phyloP scores from a whole-genome alignment of 176 grass and related monocot genomes.

The Echinochloa phyllopogon region DNA sequence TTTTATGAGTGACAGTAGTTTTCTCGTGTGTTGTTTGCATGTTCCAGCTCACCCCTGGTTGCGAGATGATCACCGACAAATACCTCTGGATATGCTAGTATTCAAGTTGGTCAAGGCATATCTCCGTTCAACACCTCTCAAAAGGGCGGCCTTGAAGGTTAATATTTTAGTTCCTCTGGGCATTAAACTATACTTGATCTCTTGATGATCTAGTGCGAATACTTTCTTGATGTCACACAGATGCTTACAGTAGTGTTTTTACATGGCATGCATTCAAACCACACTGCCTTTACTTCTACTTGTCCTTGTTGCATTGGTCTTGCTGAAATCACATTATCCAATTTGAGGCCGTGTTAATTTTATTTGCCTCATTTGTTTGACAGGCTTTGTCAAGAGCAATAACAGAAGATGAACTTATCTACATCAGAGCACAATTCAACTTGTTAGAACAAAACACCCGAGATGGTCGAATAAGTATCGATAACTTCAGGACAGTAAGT shows the following conservation, averaged over 20 bases:
- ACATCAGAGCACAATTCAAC: conserved; percentile 83
- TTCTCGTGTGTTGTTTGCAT: conserved; percentile 35
- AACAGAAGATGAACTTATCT: conserved; percentile 93
- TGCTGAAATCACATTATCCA: not conserved
- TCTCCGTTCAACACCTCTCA: conserved; percentile 84
- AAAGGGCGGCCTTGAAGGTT: conserved; percentile 94
- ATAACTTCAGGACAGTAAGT: conserved; percentile 91
- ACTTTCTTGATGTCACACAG: conserved; percentile 5
- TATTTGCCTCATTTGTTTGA: conserved; percentile 21
- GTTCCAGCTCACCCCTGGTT: conserved; percentile 89
- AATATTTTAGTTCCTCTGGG: conserved; percentile 34
- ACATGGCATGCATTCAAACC: conserved; percentile 28
- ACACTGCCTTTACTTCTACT: not conserved
- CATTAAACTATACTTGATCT: not conserved
- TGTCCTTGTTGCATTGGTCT: not conserved
- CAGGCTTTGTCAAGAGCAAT: conserved; percentile 93
- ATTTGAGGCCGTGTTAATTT: conserved; percentile 9
- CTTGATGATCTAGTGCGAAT: conserved; percentile 26
- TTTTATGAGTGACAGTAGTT: conserved; percentile 26
- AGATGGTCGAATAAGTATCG: conserved; percentile 77
- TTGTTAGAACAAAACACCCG: conserved; percentile 81
- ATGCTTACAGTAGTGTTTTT: conserved; percentile 25
- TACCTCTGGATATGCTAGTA: conserved; percentile 85
- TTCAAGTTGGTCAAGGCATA: conserved; percentile 86
- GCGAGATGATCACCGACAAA: conserved; percentile 63